These are phyloP conservation scores for Physaria fendleri DNA, from an alignment of 345 rosid genomes.

Conservation along the genomic window DNA sequence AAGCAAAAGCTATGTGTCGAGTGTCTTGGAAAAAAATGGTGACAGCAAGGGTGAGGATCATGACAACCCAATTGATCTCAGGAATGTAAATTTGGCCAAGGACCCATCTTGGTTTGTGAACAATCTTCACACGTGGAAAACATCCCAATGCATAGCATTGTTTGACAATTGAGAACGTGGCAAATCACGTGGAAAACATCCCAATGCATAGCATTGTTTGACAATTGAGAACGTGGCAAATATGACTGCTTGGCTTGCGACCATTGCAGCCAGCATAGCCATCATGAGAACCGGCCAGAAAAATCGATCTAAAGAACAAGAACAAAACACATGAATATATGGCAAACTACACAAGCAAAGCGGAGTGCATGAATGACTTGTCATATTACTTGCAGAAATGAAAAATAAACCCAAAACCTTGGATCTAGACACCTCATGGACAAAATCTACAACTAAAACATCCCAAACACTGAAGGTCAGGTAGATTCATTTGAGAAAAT, in stretches of 20 bases:
- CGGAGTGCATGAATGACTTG: background rate
- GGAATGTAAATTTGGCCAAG: slow-evolving; percentile 85
- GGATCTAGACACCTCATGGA: background rate
- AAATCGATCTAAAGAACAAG: slow-evolving; percentile 43
- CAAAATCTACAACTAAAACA: background rate
- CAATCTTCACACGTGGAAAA: slow-evolving; percentile 90
- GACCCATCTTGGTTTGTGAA: slow-evolving; percentile 76
- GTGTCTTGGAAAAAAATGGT: slow-evolving; percentile 55
- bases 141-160: slow-evolving; percentile 88
- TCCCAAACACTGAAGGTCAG: background rate
- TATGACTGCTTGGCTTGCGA: slow-evolving; percentile 81
- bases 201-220: slow-evolving; percentile 75
- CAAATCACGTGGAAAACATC: slow-evolving; percentile 87
- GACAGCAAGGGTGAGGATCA: slow-evolving; percentile 75
- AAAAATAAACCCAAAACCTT: background rate
- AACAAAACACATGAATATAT: slow-evolving; percentile 3
- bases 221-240: slow-evolving; percentile 70
- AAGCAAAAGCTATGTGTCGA: slow-evolving; percentile 66
- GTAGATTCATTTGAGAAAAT: background rate
- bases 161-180: slow-evolving; percentile 69
- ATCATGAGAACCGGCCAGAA: slow-evolving; percentile 76
- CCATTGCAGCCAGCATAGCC: slow-evolving; percentile 73
- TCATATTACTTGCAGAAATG: background rate
- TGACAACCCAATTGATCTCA: slow-evolving; percentile 90
- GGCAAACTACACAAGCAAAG: slow-evolving; percentile 9